Evolutionary conservation across 306 rosid genomes (phyloP).

Genomic region (Glycine soja): DNA sequence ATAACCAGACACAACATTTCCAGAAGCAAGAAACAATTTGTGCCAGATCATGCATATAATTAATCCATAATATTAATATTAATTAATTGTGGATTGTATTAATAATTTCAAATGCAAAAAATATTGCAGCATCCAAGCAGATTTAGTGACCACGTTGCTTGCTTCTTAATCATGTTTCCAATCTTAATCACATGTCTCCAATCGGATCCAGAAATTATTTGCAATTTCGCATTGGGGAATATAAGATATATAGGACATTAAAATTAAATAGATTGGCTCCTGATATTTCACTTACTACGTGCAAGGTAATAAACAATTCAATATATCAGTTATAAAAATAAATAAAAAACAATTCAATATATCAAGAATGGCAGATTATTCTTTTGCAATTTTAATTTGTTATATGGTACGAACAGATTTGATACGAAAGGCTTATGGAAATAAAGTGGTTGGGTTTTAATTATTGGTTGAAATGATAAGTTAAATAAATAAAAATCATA

Average conservation of each 20-base stretch:
- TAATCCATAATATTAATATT: neutral
- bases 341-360: neutral
- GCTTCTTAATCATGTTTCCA: constrained; percentile 46
- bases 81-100: constrained; percentile 14
- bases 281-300: neutral
- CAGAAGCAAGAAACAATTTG: constrained; percentile 35
- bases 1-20: constrained; percentile 22
- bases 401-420: too few relatives aligned
- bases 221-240: neutral
- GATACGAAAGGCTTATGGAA: too few relatives aligned
- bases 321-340: too few relatives aligned
- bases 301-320: neutral
- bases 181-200: constrained; percentile 40
- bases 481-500: too few relatives aligned
- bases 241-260: neutral
- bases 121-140: constrained; percentile 32
- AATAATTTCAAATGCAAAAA: constrained; percentile 5
- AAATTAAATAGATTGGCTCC: neutral
- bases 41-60: constrained; percentile 35
- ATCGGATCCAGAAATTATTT: constrained; percentile 34
- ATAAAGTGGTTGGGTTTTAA: too few relatives aligned
- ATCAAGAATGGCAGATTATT: too few relatives aligned
- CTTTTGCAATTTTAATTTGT: too few relatives aligned
- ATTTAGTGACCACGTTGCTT: constrained; percentile 52
- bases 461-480: too few relatives aligned